Evolutionary conservation across 2,329 filamentous ascomycete genomes (phyloP), one percentile per base, ranked within the genome.

Genomic region (Fusarium ambrosium): DNA sequence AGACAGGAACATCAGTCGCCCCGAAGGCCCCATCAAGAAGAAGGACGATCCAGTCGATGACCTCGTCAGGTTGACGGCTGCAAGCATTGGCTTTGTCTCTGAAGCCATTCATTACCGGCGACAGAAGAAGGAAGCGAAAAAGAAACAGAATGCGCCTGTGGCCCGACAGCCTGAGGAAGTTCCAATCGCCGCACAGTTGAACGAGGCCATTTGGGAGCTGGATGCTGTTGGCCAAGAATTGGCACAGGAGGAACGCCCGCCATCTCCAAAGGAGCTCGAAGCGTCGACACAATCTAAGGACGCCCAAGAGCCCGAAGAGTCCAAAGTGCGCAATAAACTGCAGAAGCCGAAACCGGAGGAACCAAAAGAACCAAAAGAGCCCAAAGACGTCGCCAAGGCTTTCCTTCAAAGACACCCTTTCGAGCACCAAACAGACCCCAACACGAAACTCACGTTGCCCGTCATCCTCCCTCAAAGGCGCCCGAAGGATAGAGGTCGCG

Each of bases 51-150:
- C 45, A 10, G 48, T 67, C 9, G 58, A 59, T 13, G 41, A 36
- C 4, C 32, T 70, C 4, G 59, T 70, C 20, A 67, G 64, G n/a
- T 20, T 55, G 16, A 36, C 41, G 36, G 63, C 68, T 8, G 64
- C 68, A n/a, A 41, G 56, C 39, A 36, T 70, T 16, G 68, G 68
- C 1, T 67, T 70, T 7, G 43, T 67, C 18, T 67, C 64, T 1
- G 68, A 70, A 24, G 64, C 59, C 29, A 36, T 56, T 6, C 51
- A 67, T 4, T 58, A 67, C 29, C 58, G 51, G 10, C 63, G 37
- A 32, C 64, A 67, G 22, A 67, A 48, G 24, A 70, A 67, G 22
- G 48, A 36, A 18, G n/a, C 6, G 27, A 36, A 53, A 24, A 51
- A 4, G 13, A 24, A 55, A 36, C 39, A 39, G 34, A 39, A 24